A percentile compares a stretch with the other conserved stretches of the same genome.
These are phyloP conservation scores for Fusarium globosum DNA, from an alignment of 2,329 filamentous ascomycete genomes.

Conservation along the genomic window DNA sequence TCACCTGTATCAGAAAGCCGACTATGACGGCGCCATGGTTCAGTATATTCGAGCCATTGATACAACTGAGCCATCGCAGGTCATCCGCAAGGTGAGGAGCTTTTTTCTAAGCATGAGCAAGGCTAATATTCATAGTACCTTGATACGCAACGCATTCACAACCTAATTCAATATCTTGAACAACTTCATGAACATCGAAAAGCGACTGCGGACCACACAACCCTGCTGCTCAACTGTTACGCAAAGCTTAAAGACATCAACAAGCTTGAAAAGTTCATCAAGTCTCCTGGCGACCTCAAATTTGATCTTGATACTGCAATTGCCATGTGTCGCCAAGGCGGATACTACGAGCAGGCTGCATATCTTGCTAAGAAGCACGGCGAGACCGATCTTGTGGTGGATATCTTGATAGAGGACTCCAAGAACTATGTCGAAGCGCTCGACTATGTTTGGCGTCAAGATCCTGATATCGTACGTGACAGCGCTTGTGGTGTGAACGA, in stretches of 20 bases:
- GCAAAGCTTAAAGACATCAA: conserved; percentile 97
- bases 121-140: conserved; percentile 73
- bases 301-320: conserved; percentile 98
- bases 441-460: conserved; percentile 89
- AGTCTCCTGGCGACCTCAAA: conserved; percentile 91
- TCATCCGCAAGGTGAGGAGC: conserved; percentile 81
- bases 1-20: conserved; percentile 91
- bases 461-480: conserved; percentile 75
- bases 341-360: conserved; percentile 96
- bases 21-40: conserved; percentile 98
- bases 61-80: conserved; percentile 94
- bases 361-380: conserved; percentile 95
- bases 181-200: conserved; percentile 94
- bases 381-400: conserved; percentile 92
- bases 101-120: accelerated
- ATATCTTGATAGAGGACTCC: conserved; percentile 95
- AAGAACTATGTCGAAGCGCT: conserved; percentile 90
- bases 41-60: conserved; percentile 97
- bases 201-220: conserved; percentile 95
- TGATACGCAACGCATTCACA: conserved; percentile 97
- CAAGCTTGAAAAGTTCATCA: conserved; percentile 96
- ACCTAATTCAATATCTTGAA: conserved; percentile 96
- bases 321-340: conserved; percentile 95
- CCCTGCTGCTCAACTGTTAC: conserved; percentile 94
- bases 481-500: accelerated